Conservation (phyloP, 257 asterid genomes). For the Solanum gracilifrons region DNA sequence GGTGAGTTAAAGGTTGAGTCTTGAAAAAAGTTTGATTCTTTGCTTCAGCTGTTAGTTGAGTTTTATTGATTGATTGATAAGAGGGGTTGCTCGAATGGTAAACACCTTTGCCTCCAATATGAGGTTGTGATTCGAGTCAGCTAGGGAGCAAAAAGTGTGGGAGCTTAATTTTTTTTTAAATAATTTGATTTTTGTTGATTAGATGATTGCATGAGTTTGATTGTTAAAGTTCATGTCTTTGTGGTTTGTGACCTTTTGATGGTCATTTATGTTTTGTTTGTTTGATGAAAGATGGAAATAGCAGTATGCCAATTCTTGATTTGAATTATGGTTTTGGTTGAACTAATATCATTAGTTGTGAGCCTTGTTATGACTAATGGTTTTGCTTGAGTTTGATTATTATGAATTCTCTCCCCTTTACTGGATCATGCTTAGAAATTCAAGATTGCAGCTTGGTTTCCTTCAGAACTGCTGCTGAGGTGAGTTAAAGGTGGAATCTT, state of each 20-base stretch:
- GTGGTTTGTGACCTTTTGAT: background rate
- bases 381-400: background rate
- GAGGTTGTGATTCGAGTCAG: background rate
- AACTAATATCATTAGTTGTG: background rate
- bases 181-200: background rate
- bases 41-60: background rate
- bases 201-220: background rate
- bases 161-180: background rate
- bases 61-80: background rate
- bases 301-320: background rate
- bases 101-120: background rate
- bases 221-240: background rate
- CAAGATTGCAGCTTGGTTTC: slow-evolving; percentile 1
- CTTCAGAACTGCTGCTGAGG: background rate
- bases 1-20: background rate
- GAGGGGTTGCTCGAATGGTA: background rate
- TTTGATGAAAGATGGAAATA: background rate
- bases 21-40: background rate
- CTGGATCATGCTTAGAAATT: background rate
- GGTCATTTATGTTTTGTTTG: background rate
- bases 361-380: background rate
- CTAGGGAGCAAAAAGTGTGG: background rate
- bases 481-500: background rate
- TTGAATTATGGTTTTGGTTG: background rate
- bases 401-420: background rate